Evolutionary conservation across 768 basidiomycete species (phyloP).

Genomic region (Boletus pseudopeckii): DNA sequence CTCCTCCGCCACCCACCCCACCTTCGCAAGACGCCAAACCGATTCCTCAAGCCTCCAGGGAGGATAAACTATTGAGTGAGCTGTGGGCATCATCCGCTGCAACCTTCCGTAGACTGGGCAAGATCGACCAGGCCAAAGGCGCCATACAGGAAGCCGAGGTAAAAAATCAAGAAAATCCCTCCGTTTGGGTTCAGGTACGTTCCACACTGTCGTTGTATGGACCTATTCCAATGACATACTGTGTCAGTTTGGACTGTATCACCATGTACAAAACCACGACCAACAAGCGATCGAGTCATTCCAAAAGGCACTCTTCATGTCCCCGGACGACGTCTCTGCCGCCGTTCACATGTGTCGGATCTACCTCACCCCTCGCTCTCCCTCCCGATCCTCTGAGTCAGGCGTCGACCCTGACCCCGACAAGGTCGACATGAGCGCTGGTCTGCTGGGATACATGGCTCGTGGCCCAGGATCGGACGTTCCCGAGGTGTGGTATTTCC

Average conservation of each 20-base stretch:
- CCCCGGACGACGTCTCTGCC: slow-evolving; percentile 74
- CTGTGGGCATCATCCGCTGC: slow-evolving; percentile 95
- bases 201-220: not conserved
- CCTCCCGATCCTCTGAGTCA: slow-evolving; percentile 13
- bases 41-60: slow-evolving; percentile 45
- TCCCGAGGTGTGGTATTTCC: slow-evolving; percentile 92
- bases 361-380: slow-evolving; percentile 49
- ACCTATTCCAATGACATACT: slow-evolving; percentile 1
- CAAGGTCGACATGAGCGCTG: slow-evolving; percentile 79
- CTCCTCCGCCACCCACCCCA: slow-evolving; percentile 34
- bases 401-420: slow-evolving; percentile 30
- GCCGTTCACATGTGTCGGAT: slow-evolving; percentile 74
- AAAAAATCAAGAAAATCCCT: slow-evolving; percentile 78
- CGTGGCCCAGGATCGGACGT: slow-evolving; percentile 85
- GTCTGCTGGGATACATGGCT: slow-evolving; percentile 72
- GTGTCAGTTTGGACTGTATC: slow-evolving; percentile 70
- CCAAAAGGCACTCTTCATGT: slow-evolving; percentile 85
- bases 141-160: slow-evolving; percentile 96
- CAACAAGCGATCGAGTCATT: slow-evolving; percentile 71
- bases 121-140: slow-evolving; percentile 84
- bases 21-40: slow-evolving; percentile 33
- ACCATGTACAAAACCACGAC: slow-evolving; percentile 54
- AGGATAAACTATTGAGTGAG: slow-evolving; percentile 70
- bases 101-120: slow-evolving; percentile 85
- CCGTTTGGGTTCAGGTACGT: slow-evolving; percentile 92